Conservation (phyloP, 1,284 basidiomycete genomes). For the Marasmius tenuissimus region DNA sequence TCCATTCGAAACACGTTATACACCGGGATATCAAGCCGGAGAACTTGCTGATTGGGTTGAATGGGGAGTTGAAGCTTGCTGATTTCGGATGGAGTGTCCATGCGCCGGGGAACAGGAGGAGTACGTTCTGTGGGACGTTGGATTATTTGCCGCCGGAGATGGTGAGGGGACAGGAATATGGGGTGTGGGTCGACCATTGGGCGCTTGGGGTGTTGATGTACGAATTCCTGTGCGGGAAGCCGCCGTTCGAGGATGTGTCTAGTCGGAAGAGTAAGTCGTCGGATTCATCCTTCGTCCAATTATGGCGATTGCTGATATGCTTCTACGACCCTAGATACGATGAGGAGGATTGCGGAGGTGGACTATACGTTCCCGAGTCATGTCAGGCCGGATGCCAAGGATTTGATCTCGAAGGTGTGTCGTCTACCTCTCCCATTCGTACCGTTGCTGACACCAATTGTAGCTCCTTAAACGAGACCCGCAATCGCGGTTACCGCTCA, state of each 20-base stretch:
- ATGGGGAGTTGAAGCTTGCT: constrained; percentile 97
- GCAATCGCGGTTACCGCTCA: constrained; percentile 77
- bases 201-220: constrained; percentile 95
- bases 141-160: constrained; percentile 99
- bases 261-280: constrained; percentile 66
- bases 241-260: constrained; percentile 90
- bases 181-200: constrained; percentile 94
- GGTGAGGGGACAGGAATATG: constrained; percentile 89
- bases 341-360: constrained; percentile 81
- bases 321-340: constrained; percentile 62
- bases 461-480: constrained; percentile 91
- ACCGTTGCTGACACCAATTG: background rate
- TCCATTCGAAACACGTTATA: constrained; percentile 96
- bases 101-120: constrained; percentile 87
- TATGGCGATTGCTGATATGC: constrained; percentile 4
- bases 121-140: constrained; percentile 92
- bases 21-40: constrained; percentile 99
- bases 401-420: constrained; percentile 43
- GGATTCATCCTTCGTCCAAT: constrained; percentile 1
- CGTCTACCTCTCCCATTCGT: background rate
- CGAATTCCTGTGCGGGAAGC: constrained; percentile 90
- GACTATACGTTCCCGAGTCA: constrained; percentile 71
- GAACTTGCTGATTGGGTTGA: constrained; percentile 92
- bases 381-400: constrained; percentile 37
- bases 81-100: constrained; percentile 99